Evolutionary conservation across 345 rosid species (phyloP).

Genomic region (Mallotus nudiflorus): DNA sequence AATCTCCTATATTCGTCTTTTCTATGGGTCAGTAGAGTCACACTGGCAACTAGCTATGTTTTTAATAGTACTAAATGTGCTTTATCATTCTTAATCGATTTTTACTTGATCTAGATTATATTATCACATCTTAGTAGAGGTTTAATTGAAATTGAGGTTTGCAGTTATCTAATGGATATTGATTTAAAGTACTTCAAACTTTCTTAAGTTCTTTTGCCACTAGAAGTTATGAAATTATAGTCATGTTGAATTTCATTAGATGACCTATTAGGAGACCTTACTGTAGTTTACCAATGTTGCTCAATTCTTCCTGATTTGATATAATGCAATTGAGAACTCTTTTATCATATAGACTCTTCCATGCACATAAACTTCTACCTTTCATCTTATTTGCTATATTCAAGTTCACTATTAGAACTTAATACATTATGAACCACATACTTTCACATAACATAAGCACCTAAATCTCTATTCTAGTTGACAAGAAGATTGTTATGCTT

Average conservation of each 20-base stretch:
- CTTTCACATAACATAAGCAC: too few species aligned
- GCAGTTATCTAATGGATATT: background rate
- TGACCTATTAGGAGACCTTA: background rate
- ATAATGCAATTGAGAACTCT: background rate
- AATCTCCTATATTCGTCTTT: too few species aligned
- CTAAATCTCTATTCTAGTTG: too few species aligned
- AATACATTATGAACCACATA: background rate
- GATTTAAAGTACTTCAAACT: background rate
- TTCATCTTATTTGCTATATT: background rate
- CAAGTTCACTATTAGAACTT: background rate
- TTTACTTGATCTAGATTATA: background rate
- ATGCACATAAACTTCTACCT: too few species aligned
- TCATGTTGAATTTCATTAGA: background rate
- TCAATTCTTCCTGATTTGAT: background rate
- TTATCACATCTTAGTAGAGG: background rate
- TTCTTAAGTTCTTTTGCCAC: background rate
- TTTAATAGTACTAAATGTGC: conserved; percentile 60
- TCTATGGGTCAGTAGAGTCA: conserved; percentile 90
- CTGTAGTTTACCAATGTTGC: background rate
- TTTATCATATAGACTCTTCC: too few species aligned
- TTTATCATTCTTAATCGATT: background rate
- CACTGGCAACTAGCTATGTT: conserved; percentile 75
- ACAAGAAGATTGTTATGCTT: too few species aligned
- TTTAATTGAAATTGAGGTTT: background rate
- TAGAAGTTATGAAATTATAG: background rate